Base-by-base conservation (phyloP, 2,329 filamentous ascomycete genomes). In the Dactylella cylindrospora region DNA sequence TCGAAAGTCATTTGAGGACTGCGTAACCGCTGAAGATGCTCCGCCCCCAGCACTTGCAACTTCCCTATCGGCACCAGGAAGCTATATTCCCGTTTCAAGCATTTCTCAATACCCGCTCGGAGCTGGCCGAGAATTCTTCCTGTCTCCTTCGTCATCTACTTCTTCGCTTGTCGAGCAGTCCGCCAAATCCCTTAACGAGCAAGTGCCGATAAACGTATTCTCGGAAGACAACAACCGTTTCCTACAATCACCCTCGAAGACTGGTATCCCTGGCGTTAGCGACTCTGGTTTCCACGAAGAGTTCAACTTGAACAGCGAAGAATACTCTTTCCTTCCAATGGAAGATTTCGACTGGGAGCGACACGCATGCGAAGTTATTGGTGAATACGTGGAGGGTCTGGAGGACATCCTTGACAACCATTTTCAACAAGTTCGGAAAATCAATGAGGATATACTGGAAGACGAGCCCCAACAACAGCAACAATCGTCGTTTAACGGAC, bases 301-400 rank as follows among this genome's bases (percentile, higher is more conserved):
- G 36, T 67, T 68, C 17, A 65, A 68, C 20, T 62, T 66, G 6
- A 67, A 67, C 47, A 66, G 66, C 33, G 47, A 53, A 17, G 66
- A 68, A 13, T 68, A 68, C 20, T 66, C 66, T 15, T 66, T 68
- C 44, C 51, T 68, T 9, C 66, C 67, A 1, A 68, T 68, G 67
- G 67, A 68, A 46, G 67, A 68, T 25, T 68, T 68, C 22, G 66
- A 67, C 39, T 68, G 67, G 67, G 67, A 68, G 28, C 40, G 59
- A 20, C 67, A 68, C 41, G 67, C 67, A 4, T 67, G 67, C 32
- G 66, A 66, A 15, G 65, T 68, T 7, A 67, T 68, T 13, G 66
- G 66, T 1, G 66, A 67, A 44, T 67, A 68, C 38, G 66, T 66
- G 8, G 67, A 68, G 31, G 65, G 65, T 1, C 65, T 67, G 3